Base-by-base conservation (phyloP, 2,329 filamentous ascomycete genomes). In the Cyphellophora attinorum region DNA sequence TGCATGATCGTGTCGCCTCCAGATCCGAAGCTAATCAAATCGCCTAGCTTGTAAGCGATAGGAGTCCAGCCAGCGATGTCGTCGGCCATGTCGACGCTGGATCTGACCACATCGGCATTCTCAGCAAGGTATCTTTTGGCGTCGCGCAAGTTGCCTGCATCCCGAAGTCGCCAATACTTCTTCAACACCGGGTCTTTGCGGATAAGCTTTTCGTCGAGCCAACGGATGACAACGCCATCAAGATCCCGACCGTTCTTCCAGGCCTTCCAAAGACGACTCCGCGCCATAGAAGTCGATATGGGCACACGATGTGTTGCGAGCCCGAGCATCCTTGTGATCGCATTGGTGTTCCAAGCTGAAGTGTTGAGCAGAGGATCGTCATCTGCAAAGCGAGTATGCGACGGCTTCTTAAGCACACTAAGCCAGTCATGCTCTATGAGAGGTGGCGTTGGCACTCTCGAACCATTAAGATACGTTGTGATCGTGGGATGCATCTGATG, bases 321-420 rank as follows among this genome's bases (percentile, higher is more conserved):
- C 5, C 57, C 53, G 2, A 61, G 38, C 2, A 51, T 34, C 3
- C 56, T 48, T 2, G 54, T 50, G 19, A 61, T 28, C 4, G 50
- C n/a, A 29, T 53, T 60, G 2, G 55, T 54, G 2, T 34, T 51
- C 4, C 57, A 41, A 51, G 55, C 50, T 39, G 61, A 59, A 45
- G 68, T 72, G 15, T 58, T 60, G 17, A 70, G 51, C 3, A 74
- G 58, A 8, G 68, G 68, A 37, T 74, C 69, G 42, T 74, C 70
- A 42, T 65, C 57, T 6, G 63, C 57, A 41, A 67, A 65, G 39
- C 55, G 60, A 19, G 55, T 60, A 30, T 56, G 50, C 19, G 48
- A 55, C 1, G 64, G 64, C 45, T 66, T 67, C 27, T 57, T 49
- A 1, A 67, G 52, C 4, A 67, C 57, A 6, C 51, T 53, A 11